phyloP scores from a whole-genome alignment of 805 yeast genomes.

The Yamadazyma kitorensis region DNA sequence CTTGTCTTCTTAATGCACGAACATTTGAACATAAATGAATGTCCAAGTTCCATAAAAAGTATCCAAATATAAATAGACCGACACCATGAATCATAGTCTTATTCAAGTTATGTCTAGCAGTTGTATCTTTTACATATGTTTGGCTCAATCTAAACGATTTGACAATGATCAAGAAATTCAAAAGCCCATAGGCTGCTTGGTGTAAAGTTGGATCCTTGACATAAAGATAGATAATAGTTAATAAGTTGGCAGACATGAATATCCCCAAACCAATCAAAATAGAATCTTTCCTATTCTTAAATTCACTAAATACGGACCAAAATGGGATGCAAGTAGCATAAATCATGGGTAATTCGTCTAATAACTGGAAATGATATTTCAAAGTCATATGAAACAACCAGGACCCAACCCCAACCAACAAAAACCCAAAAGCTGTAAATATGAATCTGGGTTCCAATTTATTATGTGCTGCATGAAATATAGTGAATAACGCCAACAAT shows the following conservation, averaged over 20 bases:
- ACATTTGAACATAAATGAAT: conserved; percentile 70
- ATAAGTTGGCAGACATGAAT: conserved; percentile 49
- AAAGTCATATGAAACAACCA: conserved; percentile 98
- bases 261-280: conserved; percentile 46
- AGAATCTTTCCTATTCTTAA: conserved; percentile 38
- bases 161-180: conserved; percentile 71
- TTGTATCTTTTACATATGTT: conserved; percentile 48
- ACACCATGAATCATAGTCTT: conserved; percentile 60
- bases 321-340: conserved; percentile 96
- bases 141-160: conserved; percentile 54
- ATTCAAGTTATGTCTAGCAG: conserved; percentile 48
- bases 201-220: conserved; percentile 84
- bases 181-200: conserved; percentile 76
- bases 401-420: conserved; percentile 86
- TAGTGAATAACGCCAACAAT: conserved; percentile 57
- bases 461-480: conserved; percentile 58
- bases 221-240: conserved; percentile 71
- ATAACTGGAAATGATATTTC: conserved; percentile 79
- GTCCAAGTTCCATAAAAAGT: conserved; percentile 85
- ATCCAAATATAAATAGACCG: conserved; percentile 66
- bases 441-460: conserved; percentile 68
- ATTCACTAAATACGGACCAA: conserved; percentile 75
- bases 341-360: conserved; percentile 97
- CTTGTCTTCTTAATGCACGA: conserved; percentile 53
- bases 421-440: conserved; percentile 73